Conservation (phyloP, 2,329 filamentous ascomycete species). For the Reticulascus tulasneorum region DNA sequence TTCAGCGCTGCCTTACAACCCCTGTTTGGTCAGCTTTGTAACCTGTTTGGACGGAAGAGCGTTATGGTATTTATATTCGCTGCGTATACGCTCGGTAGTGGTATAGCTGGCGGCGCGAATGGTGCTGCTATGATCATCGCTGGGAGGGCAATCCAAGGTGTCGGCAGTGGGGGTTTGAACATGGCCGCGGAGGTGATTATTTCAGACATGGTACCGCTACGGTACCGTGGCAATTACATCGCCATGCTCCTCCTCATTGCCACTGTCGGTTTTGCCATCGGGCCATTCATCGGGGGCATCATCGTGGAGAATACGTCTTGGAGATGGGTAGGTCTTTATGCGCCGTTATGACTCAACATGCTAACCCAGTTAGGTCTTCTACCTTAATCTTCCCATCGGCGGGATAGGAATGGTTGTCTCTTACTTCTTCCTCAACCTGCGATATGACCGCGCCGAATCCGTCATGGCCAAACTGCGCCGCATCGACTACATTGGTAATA, state of each 20-base stretch:
- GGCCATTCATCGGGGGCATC: constrained; percentile 26
- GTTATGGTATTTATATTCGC: constrained; percentile 9
- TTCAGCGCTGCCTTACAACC: constrained; percentile 18
- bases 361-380: too few relatives aligned
- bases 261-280: constrained; percentile 30
- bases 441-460: too few relatives aligned
- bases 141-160: constrained; percentile 38
- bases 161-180: constrained; percentile 21
- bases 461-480: constrained; percentile 23
- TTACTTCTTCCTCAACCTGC: constrained; percentile 42
- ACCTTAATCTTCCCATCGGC: constrained; percentile 13
- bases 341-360: too few relatives aligned
- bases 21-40: constrained; percentile 19
- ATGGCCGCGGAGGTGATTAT: constrained; percentile 29
- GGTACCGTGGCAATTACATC: constrained; percentile 40
- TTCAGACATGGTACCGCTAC: constrained; percentile 44
- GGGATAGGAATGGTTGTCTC: too few relatives aligned
- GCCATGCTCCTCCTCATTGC: constrained; percentile 26
- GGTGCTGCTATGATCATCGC: constrained; percentile 39
- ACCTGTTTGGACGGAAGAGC: constrained; percentile 20
- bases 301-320: constrained; percentile 27
- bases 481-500: constrained; percentile 41
- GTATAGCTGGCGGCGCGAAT: constrained; percentile 22
- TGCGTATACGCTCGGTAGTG: constrained; percentile 19
- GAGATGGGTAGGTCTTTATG: constrained; percentile 32